Evolutionary conservation across 345 rosid genomes (phyloP).

Genomic region (Bruguiera gymnorhiza): DNA sequence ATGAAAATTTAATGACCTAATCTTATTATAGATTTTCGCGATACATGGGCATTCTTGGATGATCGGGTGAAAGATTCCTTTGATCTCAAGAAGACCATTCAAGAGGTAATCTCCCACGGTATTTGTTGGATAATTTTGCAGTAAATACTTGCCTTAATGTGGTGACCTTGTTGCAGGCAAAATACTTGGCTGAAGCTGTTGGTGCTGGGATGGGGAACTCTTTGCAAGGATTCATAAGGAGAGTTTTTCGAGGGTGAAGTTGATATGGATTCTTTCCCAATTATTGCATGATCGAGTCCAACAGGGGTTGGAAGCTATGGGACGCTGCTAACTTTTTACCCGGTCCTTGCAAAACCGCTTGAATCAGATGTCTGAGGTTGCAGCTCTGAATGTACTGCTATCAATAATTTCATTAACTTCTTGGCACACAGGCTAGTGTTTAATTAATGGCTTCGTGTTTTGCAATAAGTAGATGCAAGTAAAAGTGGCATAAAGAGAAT

Average conservation of each 20-base stretch:
- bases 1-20: slow-evolving; percentile 7
- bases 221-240: slow-evolving; percentile 65
- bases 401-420: no score
- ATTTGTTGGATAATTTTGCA: not conserved
- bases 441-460: no score
- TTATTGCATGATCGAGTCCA: no score
- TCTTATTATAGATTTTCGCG: slow-evolving; percentile 51
- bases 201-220: slow-evolving; percentile 88
- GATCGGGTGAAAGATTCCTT: slow-evolving; percentile 84
- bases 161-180: slow-evolving; percentile 53
- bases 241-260: slow-evolving; percentile 42
- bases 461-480: no score
- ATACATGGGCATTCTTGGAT: slow-evolving; percentile 81
- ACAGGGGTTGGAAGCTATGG: no score
- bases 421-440: no score
- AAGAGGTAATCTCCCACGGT: slow-evolving; percentile 57
- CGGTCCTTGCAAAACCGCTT: no score
- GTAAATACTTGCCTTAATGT: not conserved
- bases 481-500: no score
- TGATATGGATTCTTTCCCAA: not conserved
- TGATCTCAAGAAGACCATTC: slow-evolving; percentile 76
- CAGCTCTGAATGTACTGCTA: no score
- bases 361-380: no score
- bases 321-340: no score
- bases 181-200: slow-evolving; percentile 79